Evolutionary conservation across 148 eudicot genomes (phyloP).

Genomic region (Fagopyrum esculentum): DNA sequence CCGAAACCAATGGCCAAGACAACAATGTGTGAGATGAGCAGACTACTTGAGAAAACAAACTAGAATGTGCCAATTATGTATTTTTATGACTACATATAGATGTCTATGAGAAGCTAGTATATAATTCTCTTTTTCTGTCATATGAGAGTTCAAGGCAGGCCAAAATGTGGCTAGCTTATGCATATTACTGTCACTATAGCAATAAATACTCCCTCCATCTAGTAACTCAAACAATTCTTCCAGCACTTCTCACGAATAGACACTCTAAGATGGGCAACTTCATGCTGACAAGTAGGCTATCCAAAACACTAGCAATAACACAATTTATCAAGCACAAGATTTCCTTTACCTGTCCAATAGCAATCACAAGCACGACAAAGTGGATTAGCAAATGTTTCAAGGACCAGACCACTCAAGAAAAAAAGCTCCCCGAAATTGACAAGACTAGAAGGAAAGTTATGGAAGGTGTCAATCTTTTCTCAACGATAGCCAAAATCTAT

Average conservation of each 20-base stretch:
- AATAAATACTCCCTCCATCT: not conserved
- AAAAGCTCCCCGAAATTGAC: not conserved
- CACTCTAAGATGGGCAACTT: not conserved
- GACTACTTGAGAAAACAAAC: not conserved
- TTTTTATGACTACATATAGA: not conserved
- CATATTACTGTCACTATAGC: not conserved
- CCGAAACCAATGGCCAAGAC: constrained; percentile 6
- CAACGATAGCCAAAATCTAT: not conserved
- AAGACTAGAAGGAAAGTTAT: constrained; percentile 1
- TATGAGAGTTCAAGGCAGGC: not conserved
- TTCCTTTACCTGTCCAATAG: not conserved
- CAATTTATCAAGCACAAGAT: not conserved
- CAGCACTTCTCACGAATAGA: not conserved
- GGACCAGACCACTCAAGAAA: constrained; percentile 1
- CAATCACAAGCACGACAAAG: not conserved
- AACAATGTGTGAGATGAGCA: not conserved
- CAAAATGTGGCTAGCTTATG: constrained; percentile 4
- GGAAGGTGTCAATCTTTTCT: not conserved
- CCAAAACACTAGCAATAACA: not conserved
- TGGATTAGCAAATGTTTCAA: not conserved
- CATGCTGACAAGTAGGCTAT: not conserved
- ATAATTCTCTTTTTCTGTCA: not conserved
- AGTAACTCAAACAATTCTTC: not conserved
- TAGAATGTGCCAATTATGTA: not conserved
- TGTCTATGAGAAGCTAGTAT: not conserved